A percentile compares a stretch with the other conserved stretches of the same genome.
These are phyloP conservation scores for Infundibulicybe gibba DNA, from an alignment of 768 basidiomycete genomes.

Conservation along the genomic window DNA sequence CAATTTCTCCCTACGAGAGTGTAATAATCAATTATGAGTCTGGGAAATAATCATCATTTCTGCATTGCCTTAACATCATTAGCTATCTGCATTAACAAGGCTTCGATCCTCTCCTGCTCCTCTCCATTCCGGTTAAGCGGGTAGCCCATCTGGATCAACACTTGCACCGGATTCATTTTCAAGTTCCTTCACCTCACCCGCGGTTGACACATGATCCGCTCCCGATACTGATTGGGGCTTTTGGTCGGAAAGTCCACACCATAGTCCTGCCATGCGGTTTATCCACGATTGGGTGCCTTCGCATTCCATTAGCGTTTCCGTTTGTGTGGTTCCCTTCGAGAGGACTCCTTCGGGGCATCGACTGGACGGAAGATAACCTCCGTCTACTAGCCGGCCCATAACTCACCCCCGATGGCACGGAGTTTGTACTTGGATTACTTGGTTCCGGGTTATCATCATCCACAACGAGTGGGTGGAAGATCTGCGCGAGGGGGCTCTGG, in stretches of 20 bases:
- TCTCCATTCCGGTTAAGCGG: constrained; percentile 34
- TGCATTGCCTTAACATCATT: constrained; percentile 15
- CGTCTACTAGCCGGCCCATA: constrained; percentile 43
- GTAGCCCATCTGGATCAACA: constrained; percentile 4
- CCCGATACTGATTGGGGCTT: constrained; percentile 13
- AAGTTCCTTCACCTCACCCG: constrained; percentile 16
- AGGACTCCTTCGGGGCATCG: constrained; percentile 12
- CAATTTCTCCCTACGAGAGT: no score
- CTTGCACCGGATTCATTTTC: constrained; percentile 11
- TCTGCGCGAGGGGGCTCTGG: constrained; percentile 64
- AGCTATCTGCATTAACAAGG: constrained; percentile 34
- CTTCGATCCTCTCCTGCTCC: constrained; percentile 45
- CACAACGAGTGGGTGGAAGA: constrained; percentile 65
- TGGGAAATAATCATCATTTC: no score
- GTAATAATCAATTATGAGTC: no score
- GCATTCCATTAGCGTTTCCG: constrained; percentile 12
- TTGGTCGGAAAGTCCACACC: constrained; percentile 9
- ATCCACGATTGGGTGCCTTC: constrained; percentile 18
- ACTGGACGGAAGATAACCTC: constrained; percentile 34
- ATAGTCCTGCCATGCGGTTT: constrained; percentile 15
- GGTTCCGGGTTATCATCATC: constrained; percentile 39
- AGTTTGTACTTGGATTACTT: constrained; percentile 13
- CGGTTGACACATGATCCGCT: constrained; percentile 14
- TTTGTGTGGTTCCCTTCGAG: constrained; percentile 11
- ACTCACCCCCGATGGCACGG: constrained; percentile 23